Percentiles rank a stretch among this genome's conserved stretches.
These are phyloP conservation scores for Violaceomyces palustris DNA, from an alignment of 1,284 basidiomycete species.

Conservation along the genomic window DNA sequence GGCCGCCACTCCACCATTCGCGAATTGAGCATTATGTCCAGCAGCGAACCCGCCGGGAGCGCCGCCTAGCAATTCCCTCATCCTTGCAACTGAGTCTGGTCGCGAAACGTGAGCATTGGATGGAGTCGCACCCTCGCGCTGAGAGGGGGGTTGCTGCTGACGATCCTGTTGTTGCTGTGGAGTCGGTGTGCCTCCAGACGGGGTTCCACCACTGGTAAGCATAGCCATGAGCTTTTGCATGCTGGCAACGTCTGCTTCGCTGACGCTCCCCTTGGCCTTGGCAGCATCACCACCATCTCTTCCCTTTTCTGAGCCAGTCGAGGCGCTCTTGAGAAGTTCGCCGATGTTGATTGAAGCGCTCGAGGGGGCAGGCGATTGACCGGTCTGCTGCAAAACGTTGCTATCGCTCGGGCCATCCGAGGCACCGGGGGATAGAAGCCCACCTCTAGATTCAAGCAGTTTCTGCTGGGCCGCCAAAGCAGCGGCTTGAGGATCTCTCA, in stretches of 20 bases:
- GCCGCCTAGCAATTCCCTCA: slow-evolving; percentile 13
- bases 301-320: too few species aligned
- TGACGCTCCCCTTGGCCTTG: slow-evolving; percentile 19
- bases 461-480: slow-evolving; percentile 40
- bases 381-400: not conserved
- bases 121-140: not conserved
- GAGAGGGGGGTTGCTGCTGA: not conserved
- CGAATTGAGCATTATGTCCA: too few species aligned
- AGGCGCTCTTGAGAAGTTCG: slow-evolving; percentile 23
- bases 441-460: slow-evolving; percentile 24
- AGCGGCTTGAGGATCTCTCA: slow-evolving; percentile 35
- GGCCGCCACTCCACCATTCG: too few species aligned
- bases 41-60: too few species aligned
- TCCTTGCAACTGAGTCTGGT: slow-evolving; percentile 9
- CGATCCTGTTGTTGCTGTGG: too few species aligned
- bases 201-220: too few species aligned
- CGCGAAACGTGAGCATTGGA: not conserved
- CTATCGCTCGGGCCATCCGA: too few species aligned
- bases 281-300: slow-evolving; percentile 9
- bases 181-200: too few species aligned
- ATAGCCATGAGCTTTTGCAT: slow-evolving; percentile 53
- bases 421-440: too few species aligned
- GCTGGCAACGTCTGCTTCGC: slow-evolving; percentile 43
- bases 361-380: not conserved
- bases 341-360: slow-evolving; percentile 28